Percentiles rank a stretch among this genome's conserved stretches.
These are phyloP conservation scores for Chlorophyllum brunneum DNA, from an alignment of 768 basidiomycete species.

Conservation along the genomic window DNA sequence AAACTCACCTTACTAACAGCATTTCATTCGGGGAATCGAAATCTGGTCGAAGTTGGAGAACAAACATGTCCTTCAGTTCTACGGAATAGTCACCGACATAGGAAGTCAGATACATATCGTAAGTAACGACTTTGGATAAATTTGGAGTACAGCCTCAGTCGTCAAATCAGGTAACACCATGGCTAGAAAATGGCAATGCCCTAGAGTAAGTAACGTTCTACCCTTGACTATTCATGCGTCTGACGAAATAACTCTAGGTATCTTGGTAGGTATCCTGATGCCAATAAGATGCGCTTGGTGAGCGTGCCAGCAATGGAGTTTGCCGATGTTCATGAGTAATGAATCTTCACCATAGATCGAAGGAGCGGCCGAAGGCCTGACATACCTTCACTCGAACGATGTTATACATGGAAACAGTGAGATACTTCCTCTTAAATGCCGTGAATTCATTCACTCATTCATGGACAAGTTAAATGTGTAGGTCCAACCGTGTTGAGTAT, in stretches of 20 bases:
- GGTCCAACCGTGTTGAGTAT: constrained; percentile 21
- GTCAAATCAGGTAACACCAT: constrained; percentile 48
- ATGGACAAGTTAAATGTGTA: constrained; percentile 54
- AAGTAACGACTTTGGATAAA: constrained; percentile 3
- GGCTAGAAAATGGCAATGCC: constrained; percentile 58
- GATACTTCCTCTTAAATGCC: constrained; percentile 18
- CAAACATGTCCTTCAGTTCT: constrained; percentile 48
- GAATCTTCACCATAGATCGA: constrained; percentile 30
- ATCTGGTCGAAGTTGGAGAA: constrained; percentile 53
- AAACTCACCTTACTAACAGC: constrained; percentile 25
- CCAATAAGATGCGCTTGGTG: constrained; percentile 42
- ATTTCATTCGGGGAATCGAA: constrained; percentile 51
- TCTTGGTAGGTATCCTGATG: constrained; percentile 28
- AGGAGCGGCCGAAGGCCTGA: constrained; percentile 53
- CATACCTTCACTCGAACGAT: constrained; percentile 48
- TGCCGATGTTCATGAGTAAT: neutral
- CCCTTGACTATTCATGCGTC: neutral
- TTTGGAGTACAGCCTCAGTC: neutral
- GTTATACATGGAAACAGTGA: constrained; percentile 60
- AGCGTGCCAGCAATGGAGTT: constrained; percentile 10
- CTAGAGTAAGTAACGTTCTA: constrained; percentile 34
- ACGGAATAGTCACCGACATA: constrained; percentile 52
- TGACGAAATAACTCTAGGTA: constrained; percentile 30
- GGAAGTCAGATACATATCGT: constrained; percentile 49
- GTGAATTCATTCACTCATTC: neutral